Conservation (phyloP, 768 basidiomycete genomes). For the Suillus clintonianus region DNA sequence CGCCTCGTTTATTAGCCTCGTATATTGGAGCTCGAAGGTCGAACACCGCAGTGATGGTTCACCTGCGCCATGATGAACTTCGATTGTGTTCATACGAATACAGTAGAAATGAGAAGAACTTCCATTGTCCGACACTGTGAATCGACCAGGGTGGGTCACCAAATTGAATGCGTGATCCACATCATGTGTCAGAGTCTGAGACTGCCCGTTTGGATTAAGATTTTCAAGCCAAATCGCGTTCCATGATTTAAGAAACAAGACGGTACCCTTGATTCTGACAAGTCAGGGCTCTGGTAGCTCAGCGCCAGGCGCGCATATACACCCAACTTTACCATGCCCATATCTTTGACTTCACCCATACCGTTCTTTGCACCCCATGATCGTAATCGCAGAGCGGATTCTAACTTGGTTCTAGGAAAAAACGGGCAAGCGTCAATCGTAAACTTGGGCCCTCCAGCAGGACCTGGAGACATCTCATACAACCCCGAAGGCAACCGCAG, state of each 20-base stretch:
- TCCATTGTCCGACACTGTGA: too few relatives aligned
- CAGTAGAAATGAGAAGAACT: too few relatives aligned
- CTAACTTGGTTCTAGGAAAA: not conserved
- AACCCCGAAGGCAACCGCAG: not conserved
- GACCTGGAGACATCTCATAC: not conserved
- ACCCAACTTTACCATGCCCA: not conserved
- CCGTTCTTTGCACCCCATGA: not conserved
- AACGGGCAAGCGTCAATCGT: not conserved
- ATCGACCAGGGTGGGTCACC: too few relatives aligned
- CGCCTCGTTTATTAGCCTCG: constrained; percentile 41
- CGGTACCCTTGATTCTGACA: not conserved
- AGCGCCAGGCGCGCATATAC: not conserved
- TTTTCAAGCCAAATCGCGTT: constrained; percentile 4
- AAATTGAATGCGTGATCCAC: too few relatives aligned
- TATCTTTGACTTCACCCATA: not conserved
- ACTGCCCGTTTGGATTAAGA: not conserved
- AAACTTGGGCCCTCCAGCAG: not conserved
- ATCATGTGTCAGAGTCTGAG: too few relatives aligned
- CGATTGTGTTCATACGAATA: too few relatives aligned
- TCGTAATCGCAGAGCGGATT: not conserved
- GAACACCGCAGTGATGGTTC: constrained; percentile 30
- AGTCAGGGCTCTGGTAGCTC: not conserved
- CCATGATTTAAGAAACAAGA: not conserved
- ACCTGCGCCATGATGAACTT: too few relatives aligned
- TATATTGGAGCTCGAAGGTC: constrained; percentile 30